Evolutionary conservation across 2,329 filamentous ascomycete genomes (phyloP), one percentile per base, ranked within the genome.

Genomic region (Stachybotrys echinatus): DNA sequence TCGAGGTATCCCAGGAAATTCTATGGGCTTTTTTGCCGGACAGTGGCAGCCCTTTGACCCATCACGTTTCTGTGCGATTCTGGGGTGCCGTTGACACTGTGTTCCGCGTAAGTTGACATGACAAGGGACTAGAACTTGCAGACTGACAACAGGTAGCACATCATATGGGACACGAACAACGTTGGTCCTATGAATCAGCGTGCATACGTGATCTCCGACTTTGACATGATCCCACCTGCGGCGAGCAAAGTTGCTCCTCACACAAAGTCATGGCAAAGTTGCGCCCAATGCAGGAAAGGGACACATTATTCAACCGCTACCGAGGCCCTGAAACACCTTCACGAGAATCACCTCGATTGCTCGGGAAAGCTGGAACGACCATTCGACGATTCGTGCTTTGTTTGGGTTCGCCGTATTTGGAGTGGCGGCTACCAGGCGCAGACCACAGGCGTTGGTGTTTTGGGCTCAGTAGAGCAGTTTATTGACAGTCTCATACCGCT

Each of bases 81-180:
- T 58, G 55, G 55, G 54, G 55, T 7, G 49, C 54, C 12, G 44
- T 58, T 4, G 55, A 56, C 22, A 20, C 44, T n/a, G 56, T 56
- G 12, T 49, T 50, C 14, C 49, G 54, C 18, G 55, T 55, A 48
- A 44, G 55, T 45, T 4, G 21, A 43, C 10, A 21, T n/a, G 8
- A n/a, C 39, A 21, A 42, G 8, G 39, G 12, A 3, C 39, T n/a
- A 18, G 17, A 42, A 10, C 20, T 18, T 10, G 8, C 8, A 42
- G 8, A n/a, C 17, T 42, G 12, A 42, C 39, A 18, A 12, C 3
- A 10, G 8, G 10, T 42, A 42, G 39, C 39, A 42, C 18, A 10
- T 42, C 5, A 10, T 21, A 8, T 42, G 39, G 39, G n/a, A 42
- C 39, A 42, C 20, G n/a, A 10, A 10, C 17, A 42, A 42, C 8